phyloP scores from a whole-genome alignment of 345 rosid species.

The Populus alba region DNA sequence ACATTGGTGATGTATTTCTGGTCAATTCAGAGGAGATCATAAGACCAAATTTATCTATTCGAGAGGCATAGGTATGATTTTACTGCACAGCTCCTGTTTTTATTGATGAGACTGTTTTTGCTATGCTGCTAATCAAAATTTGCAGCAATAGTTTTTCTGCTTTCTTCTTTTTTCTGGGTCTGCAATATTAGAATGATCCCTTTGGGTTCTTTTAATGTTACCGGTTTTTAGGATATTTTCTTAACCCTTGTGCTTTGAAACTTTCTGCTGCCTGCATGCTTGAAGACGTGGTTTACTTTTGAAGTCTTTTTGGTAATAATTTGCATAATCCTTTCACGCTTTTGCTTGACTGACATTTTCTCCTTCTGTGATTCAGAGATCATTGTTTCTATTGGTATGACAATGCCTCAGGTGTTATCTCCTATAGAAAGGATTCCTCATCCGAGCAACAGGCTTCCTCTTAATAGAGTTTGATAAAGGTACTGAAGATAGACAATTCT shows the following conservation, averaged over 20 bases:
- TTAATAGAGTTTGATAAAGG: slow-evolving; percentile 48
- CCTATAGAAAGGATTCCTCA: slow-evolving; percentile 47
- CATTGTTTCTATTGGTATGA: slow-evolving; percentile 82
- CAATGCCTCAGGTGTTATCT: slow-evolving; percentile 79
- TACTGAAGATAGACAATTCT: background rate
- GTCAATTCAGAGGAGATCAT: slow-evolving; percentile 76
- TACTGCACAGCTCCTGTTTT: background rate
- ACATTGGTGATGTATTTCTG: slow-evolving; percentile 78
- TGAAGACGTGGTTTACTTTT: background rate
- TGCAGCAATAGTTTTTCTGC: background rate
- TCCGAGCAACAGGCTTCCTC: slow-evolving; percentile 51
- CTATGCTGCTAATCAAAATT: background rate
- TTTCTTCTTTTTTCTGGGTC: background rate
- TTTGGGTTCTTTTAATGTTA: background rate
- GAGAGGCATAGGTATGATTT: slow-evolving; percentile 75
- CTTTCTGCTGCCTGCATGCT: background rate
- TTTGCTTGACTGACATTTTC: background rate
- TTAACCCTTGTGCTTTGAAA: no score
- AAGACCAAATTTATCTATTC: slow-evolving; percentile 78
- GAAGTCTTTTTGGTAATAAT: background rate
- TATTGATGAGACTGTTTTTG: background rate
- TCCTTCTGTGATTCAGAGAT: slow-evolving; percentile 51
- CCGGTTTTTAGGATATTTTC: no score
- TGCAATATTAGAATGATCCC: background rate
- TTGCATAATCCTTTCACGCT: no score